A percentile compares a stretch with the other conserved stretches of the same genome.
phyloP scores from a whole-genome alignment of 129 eudicot genomes.

The Gnaphalium uliginosum region DNA sequence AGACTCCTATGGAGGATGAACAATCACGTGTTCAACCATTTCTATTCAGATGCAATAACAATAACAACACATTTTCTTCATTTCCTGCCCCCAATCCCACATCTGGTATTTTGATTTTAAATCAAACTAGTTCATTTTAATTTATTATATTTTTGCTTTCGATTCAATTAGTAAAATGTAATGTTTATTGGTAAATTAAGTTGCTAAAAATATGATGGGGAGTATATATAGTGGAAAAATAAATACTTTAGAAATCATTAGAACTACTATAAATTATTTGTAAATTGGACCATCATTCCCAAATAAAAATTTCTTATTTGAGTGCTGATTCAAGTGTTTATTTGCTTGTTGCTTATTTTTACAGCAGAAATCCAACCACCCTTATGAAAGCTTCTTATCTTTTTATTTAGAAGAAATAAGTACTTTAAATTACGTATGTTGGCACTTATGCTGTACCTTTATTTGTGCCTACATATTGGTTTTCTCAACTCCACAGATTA shows the following conservation, averaged over 20 bases:
- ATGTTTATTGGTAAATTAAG: not conserved
- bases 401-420: too few species aligned
- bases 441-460: not conserved
- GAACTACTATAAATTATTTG: not conserved
- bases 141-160: not conserved
- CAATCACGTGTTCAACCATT: not conserved
- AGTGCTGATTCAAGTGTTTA: too few species aligned
- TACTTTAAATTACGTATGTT: too few species aligned
- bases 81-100: constrained; percentile 21
- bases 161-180: not conserved
- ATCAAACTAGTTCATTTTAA: not conserved
- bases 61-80: constrained; percentile 21
- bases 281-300: not conserved
- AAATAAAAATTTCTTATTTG: not conserved
- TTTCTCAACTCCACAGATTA: not conserved
- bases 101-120: constrained; percentile 41
- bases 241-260: not conserved
- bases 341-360: too few species aligned
- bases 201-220: not conserved
- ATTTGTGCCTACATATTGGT: not conserved
- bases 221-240: too few species aligned
- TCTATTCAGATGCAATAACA: constrained; percentile 25
- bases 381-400: too few species aligned
- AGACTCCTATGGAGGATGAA: constrained; percentile 35
- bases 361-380: too few species aligned